Evolutionary conservation across 208 protist genomes (phyloP), one percentile per base, ranked within the genome.

Genomic region (Strigomonas culicis): DNA sequence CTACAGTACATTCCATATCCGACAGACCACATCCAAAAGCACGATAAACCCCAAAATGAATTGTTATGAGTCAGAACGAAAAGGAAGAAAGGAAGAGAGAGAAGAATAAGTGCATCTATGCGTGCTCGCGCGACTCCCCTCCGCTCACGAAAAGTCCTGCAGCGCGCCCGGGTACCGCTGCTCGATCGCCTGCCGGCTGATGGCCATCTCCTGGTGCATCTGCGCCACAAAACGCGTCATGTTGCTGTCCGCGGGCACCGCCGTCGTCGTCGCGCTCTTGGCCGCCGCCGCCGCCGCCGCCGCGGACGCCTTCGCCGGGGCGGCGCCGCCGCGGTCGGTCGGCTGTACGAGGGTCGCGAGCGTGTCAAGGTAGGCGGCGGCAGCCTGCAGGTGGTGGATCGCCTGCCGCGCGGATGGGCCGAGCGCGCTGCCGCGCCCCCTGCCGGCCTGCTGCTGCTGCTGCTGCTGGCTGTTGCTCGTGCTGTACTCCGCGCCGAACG

Each of bases 331-430:
- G 6, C n/a, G n/a, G n/a, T n/a, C n/a, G n/a, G n/a, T n/a, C n/a
- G n/a, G n/a, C n/a, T n/a, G n/a, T n/a, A 34, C 25, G 52, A 58
- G 52, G 24, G n/a, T 19, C 1, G 57, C 57, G 63, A 73, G 59
- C 13, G 46, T 64, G 11, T 32, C 27, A 3, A 73, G 58, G 36
- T 73, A 64, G 47, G 64, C 62, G 36, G 72, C 59, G 0, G 73
- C 67, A 10, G 51, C 62, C 59, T 53, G 55, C 21, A 73, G 62
- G 51, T 73, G 67, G 47, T 74, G 47, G 58, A 72, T 62, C 19
- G 73, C 66, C 52, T 58, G 52, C 52, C 24, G 32, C 52, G 27
- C 8, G 52, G 27, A n/a, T 34, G 8, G 7, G 49, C n/a, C 17
- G 25, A 28, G 7, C 10, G 24, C 52, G 8, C 25, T n/a, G n/a